Percentiles rank a stretch among this genome's conserved stretches.
phyloP scores from a whole-genome alignment of 441 rosid genomes.

The Croton setiger region DNA sequence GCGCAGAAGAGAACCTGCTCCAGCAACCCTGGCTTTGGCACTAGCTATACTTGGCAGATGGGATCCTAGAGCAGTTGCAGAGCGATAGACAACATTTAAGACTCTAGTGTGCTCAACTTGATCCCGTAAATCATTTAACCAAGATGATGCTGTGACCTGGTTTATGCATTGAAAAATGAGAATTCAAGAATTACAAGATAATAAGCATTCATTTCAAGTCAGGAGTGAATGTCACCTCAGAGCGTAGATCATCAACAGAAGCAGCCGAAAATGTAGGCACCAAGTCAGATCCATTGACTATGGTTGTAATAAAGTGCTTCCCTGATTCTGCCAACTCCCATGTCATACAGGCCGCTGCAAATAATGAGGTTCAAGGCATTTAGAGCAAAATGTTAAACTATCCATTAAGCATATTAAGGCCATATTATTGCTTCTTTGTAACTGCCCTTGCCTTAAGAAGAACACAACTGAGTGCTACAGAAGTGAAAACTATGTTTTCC shows the following conservation, averaged over 20 bases:
- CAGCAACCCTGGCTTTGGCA: slow-evolving; percentile 94
- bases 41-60: slow-evolving; percentile 88
- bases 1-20: slow-evolving; percentile 83
- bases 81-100: slow-evolving; percentile 83
- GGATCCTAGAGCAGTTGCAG: slow-evolving; percentile 94
- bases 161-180: slow-evolving; percentile 11
- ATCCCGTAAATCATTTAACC: slow-evolving; percentile 91
- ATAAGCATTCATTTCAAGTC: neutral
- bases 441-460: neutral
- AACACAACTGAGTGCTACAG: neutral
- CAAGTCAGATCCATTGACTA: slow-evolving; percentile 87
- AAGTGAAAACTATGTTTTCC: neutral
- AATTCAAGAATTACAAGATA: neutral
- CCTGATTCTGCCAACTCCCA: slow-evolving; percentile 99
- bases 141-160: slow-evolving; percentile 94
- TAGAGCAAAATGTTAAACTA: slow-evolving; percentile 13
- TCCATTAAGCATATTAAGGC: neutral
- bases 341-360: slow-evolving; percentile 98
- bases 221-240: slow-evolving; percentile 52
- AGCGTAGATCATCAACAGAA: slow-evolving; percentile 88
- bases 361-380: slow-evolving; percentile 22
- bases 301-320: slow-evolving; percentile 71
- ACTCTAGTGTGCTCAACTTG: slow-evolving; percentile 89
- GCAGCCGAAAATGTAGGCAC: slow-evolving; percentile 94
- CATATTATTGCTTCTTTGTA: neutral